Percentiles rank a stretch among this genome's conserved stretches.
Evolutionary conservation across 257 asterid genomes (phyloP).

Genomic region (Nemophila menziesii): DNA sequence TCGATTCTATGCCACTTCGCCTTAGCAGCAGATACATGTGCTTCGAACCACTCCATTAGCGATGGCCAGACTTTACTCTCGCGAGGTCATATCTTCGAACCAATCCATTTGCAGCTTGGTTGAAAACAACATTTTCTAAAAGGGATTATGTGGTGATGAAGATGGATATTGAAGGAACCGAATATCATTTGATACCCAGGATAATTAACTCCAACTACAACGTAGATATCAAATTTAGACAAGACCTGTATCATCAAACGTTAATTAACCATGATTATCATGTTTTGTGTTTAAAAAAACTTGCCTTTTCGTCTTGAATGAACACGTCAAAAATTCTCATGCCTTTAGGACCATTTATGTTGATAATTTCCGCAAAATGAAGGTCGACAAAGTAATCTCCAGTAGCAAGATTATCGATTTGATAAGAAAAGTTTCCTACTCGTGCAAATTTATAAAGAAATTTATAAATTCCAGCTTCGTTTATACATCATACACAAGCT

Average conservation of each 20-base stretch:
- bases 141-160: no score
- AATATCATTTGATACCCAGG: no score
- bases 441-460: conserved; percentile 74
- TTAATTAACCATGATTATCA: neutral
- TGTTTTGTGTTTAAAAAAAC: conserved; percentile 2
- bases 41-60: neutral
- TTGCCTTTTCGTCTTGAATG: conserved; percentile 86
- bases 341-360: conserved; percentile 79
- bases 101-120: no score
- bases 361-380: conserved; percentile 81
- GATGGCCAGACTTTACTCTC: conserved; percentile 4
- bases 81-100: conserved; percentile 10
- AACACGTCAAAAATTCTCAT: conserved; percentile 73
- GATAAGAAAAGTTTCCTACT: conserved; percentile 61
- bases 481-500: no score
- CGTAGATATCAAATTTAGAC: conserved; percentile 76
- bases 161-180: no score
- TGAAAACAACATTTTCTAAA: no score
- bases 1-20: neutral
- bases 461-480: conserved; percentile 56
- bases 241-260: conserved; percentile 44
- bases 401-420: conserved; percentile 41
- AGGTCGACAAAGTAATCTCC: conserved; percentile 74
- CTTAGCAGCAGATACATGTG: neutral
- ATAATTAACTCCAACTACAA: conserved; percentile 84